Conservation (phyloP, 495 filamentous ascomycete species). For the Penicilliopsis zonata region DNA sequence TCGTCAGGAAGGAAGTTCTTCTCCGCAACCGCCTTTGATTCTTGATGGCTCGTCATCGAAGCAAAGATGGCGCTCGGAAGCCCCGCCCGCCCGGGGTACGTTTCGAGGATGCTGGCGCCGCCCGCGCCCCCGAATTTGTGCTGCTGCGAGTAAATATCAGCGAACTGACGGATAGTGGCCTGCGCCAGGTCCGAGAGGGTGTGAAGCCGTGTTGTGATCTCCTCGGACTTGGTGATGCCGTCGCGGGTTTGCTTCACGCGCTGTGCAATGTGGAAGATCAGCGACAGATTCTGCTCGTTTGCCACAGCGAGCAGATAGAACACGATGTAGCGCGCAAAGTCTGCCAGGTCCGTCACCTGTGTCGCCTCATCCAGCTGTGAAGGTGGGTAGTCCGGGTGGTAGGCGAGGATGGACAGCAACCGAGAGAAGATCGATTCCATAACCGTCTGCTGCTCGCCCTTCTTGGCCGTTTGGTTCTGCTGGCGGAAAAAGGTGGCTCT, state of each 20-base stretch:
- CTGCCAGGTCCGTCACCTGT: conserved; percentile 54
- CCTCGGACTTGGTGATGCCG: conserved; percentile 47
- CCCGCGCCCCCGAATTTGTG: conserved; percentile 41
- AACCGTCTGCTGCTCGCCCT: conserved; percentile 39
- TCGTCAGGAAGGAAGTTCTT: conserved; percentile 73
- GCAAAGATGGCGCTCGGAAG: conserved; percentile 69
- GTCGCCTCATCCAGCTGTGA: conserved; percentile 33
- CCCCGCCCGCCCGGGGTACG: conserved; percentile 69
- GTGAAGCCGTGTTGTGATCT: conserved; percentile 50
- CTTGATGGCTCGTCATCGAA: conserved; percentile 58
- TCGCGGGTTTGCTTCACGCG: conserved; percentile 85
- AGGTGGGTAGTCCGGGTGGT: conserved; percentile 80
- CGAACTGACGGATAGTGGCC: conserved; percentile 68
- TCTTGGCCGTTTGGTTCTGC: conserved; percentile 24
- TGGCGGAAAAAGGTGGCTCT: conserved; percentile 42
- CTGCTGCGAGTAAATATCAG: conserved; percentile 43
- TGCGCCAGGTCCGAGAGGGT: conserved; percentile 83
- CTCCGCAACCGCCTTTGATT: conserved; percentile 71
- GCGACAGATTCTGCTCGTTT: conserved; percentile 70
- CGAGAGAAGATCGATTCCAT: conserved; percentile 83
- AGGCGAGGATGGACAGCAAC: conserved; percentile 75
- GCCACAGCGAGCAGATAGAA: conserved; percentile 80
- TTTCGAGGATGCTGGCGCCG: conserved; percentile 63
- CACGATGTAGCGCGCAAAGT: conserved; percentile 75
- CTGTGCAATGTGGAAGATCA: conserved; percentile 88